Base-by-base conservation (phyloP, 371 early-diverging fungal genomes). In the Mortierella sp. region DNA sequence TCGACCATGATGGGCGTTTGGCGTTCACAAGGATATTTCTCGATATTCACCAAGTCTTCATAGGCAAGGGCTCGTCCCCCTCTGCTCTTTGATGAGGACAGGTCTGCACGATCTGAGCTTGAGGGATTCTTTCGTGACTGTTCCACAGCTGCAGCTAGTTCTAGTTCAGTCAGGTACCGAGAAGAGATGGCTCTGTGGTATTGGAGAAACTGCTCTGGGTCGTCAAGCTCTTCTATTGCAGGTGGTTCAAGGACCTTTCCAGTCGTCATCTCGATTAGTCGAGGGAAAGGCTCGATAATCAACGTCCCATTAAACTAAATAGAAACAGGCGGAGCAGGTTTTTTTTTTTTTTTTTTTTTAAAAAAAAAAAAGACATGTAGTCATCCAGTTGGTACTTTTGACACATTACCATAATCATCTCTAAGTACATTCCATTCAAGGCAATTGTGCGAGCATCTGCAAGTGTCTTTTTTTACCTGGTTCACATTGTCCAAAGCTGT, bases 401-500 rank as follows among this genome's bases (percentile, higher is more conserved):
- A 37, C 37, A 37, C 9, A 37, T 37, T 37, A 3, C 37, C 37
- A 37, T 37, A 3, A 37, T 37, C 37, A 37, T 37, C 37, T 9
- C 37, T 50, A 3, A 50, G 7, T 50, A 50, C 21, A 50, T 14
- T 21, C 5, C 21, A 5, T 3, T 14, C 21, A 4, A 4, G 16
- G 50, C 7, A 7, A 50, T 50, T 50, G 50, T 4, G 21, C 16
- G 45, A 43, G 28, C 12, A 56, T n/a, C 21, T 19, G n/a, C 7
- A 48, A 16, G 7, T 21, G 5, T 37, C 29, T 47, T 11, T 7
- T 1, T 51, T 57, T 65, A 61, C 76, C 26, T 64, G 26, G 19
- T 64, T 72, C 7, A 76, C 66, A 53, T 71, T 62, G n/a, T 76
- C 77, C 48, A 76, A 29, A 5, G 77, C 77, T 15, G 65, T 72